A percentile compares a stretch with the other conserved stretches of the same genome.
phyloP scores from a whole-genome alignment of 2,329 filamentous ascomycete genomes.

The Rachicladosporium sp. region DNA sequence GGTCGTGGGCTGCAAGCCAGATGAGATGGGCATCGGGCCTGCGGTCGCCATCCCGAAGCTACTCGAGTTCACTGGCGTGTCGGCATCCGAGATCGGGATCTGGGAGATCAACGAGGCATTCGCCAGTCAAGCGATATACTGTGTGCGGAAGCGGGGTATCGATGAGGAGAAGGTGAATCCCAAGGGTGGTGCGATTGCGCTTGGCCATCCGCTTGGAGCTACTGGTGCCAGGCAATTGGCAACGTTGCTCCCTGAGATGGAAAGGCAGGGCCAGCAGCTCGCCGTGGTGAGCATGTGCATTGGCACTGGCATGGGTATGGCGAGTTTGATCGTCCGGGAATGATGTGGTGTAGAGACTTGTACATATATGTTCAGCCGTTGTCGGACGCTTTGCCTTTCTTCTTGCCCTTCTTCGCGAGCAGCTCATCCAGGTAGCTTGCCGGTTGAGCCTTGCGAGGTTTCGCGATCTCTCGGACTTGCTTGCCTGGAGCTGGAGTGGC shows the following conservation, averaged over 20 bases:
- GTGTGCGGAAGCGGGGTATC: slow-evolving; percentile 56
- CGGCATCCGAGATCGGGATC: slow-evolving; percentile 57
- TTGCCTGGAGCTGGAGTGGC: background rate
- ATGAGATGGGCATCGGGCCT: slow-evolving; percentile 90
- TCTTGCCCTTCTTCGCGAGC: slow-evolving; percentile 35
- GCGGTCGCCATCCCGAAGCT: slow-evolving; percentile 76
- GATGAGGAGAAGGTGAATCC: slow-evolving; percentile 69
- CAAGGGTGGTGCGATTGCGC: slow-evolving; percentile 84
- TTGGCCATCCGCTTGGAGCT: slow-evolving; percentile 76
- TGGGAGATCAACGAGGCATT: slow-evolving; percentile 93
- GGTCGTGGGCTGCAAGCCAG: slow-evolving; percentile 66
- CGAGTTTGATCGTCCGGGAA: slow-evolving; percentile 38
- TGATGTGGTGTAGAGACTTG: slow-evolving; percentile 13
- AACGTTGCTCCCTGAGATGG: slow-evolving; percentile 59
- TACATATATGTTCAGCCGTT: slow-evolving; percentile 14
- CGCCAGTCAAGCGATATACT: slow-evolving; percentile 54
- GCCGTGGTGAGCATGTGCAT: slow-evolving; percentile 85
- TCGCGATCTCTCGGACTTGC: slow-evolving; percentile 5
- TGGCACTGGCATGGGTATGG: slow-evolving; percentile 42
- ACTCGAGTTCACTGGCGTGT: slow-evolving; percentile 55
- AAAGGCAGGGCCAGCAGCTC: slow-evolving; percentile 55
- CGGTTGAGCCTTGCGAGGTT: slow-evolving; percentile 24
- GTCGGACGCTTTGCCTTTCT: slow-evolving; percentile 34
- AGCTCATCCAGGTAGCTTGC: slow-evolving; percentile 45
- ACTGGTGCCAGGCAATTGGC: slow-evolving; percentile 73